Evolutionary conservation across 495 filamentous ascomycete genomes (phyloP).

Genomic region (Eremomyces bilateralis): DNA sequence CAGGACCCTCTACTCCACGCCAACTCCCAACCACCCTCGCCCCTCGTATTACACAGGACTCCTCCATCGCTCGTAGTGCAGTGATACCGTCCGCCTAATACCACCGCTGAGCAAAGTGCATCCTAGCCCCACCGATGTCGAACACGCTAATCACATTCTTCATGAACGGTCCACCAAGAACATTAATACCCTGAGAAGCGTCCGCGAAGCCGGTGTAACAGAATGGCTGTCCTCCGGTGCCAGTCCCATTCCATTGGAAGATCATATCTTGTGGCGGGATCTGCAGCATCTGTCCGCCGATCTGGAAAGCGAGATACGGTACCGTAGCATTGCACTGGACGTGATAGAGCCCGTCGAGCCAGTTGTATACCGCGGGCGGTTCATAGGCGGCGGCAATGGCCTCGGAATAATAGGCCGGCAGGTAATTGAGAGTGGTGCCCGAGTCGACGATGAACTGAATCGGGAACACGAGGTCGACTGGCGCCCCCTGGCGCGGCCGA

Average conservation of each 20-base stretch:
- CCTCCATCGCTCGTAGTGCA: too few species aligned
- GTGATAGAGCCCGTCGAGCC: conserved; percentile 25
- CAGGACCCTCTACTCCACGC: too few species aligned
- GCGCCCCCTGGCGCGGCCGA: neutral
- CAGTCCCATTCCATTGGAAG: conserved; percentile 17
- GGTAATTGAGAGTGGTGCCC: conserved; percentile 23
- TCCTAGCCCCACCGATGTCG: conserved; percentile 28
- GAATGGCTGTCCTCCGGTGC: conserved; percentile 17
- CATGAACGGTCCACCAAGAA: conserved; percentile 41
- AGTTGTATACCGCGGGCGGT: conserved; percentile 29
- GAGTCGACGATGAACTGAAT: conserved; percentile 21
- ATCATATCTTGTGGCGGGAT: conserved; percentile 36
- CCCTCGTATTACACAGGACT: too few species aligned
- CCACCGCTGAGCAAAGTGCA: neutral
- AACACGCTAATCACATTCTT: conserved; percentile 41
- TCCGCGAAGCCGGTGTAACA: conserved; percentile 9
- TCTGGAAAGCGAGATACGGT: conserved; percentile 29
- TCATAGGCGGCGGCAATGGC: conserved; percentile 29
- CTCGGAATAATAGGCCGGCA: conserved; percentile 23
- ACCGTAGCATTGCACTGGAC: conserved; percentile 32
- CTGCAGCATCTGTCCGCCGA: conserved; percentile 27
- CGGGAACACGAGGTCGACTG: conserved; percentile 1
- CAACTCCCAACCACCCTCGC: too few species aligned
- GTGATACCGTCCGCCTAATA: too few species aligned
- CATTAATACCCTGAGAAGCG: conserved; percentile 10